Evolutionary conservation across 2,329 filamentous ascomycete species (phyloP), one percentile per base, ranked within the genome.

Genomic region (Cordyceps farinosa): DNA sequence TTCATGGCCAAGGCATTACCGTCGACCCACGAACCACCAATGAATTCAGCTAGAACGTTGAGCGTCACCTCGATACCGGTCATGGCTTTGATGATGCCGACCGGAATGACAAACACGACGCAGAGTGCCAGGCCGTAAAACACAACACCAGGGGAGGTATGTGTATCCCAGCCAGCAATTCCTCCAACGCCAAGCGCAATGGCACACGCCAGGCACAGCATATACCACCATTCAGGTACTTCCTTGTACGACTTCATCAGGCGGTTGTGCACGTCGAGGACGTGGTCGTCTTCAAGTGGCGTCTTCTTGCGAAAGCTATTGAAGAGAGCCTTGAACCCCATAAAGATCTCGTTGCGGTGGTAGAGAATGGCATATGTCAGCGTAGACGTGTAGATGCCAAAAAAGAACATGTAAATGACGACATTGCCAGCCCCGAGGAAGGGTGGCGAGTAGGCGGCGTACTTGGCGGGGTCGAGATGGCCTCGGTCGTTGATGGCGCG

Each of bases 201-300:
- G 38, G 82, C 79, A 1, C 76, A 62, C 27, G 77, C 70, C 1
- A 83, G 73, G 45, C 76, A 74, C 5, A 75, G 59, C 34, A 78
- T 66, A 65, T 83, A 85, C 82, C 82, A 84, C 82, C 82, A 84
- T 62, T 83, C 81, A 0, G 83, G 82, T 0, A 81, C 80, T 65
- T 84, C 76, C 7, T 73, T 69, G 66, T 83, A 83, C 0, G 69
- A 69, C 64, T 75, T 73, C 80, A 83, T 82, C 36, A 83, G 72
- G 9, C 79, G 76, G 63, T 77, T 81, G 68, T 83, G 81, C 3
- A 82, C 76, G 56, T 83, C 80, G 7, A 79, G 71, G 44, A 75
- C 69, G 40, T 76, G 76, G 22, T 75, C 69, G 30, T 75, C 69
- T 48, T 77, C 73, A 17, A 64, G 63, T 1, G 70, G 66, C 60